Evolutionary conservation across 768 basidiomycete genomes (phyloP).

Genomic region (Brasilioporus rufonigricans): DNA sequence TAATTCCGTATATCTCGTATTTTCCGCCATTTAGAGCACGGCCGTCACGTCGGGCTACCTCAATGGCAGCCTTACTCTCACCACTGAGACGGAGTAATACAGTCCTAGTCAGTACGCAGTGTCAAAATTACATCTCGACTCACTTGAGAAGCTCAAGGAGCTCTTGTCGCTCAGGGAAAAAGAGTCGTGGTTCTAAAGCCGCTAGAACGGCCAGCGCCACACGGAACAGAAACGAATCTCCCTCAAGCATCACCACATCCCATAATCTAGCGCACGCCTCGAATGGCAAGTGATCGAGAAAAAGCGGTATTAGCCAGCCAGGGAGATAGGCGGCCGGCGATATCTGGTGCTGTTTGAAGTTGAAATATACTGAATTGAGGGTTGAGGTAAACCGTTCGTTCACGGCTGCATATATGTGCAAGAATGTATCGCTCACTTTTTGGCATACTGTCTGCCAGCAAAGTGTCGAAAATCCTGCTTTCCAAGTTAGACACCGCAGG

Average conservation of each 20-base stretch:
- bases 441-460: constrained; percentile 91
- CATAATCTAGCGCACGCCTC: constrained; percentile 87
- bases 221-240: constrained; percentile 87
- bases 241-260: constrained; percentile 86
- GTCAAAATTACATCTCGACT: constrained; percentile 18
- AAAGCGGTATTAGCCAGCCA: constrained; percentile 80
- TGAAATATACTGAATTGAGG: constrained; percentile 71
- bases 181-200: constrained; percentile 79
- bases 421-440: constrained; percentile 56
- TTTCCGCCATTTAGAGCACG: constrained; percentile 62
- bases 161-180: constrained; percentile 82
- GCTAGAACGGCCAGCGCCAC: constrained; percentile 80
- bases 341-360: constrained; percentile 92
- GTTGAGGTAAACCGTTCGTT: background rate
- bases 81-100: constrained; percentile 46
- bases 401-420: background rate
- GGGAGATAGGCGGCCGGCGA: constrained; percentile 81
- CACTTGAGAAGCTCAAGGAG: constrained; percentile 77
- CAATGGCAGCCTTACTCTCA: constrained; percentile 77
- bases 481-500: constrained; percentile 12
- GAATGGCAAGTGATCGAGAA: constrained; percentile 84
- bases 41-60: constrained; percentile 77
- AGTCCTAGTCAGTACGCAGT: constrained; percentile 12
- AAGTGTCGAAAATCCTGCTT: constrained; percentile 83
- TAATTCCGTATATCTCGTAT: constrained; percentile 84